A percentile compares a stretch with the other conserved stretches of the same genome.
These are phyloP conservation scores for Ophiostoma ips DNA, from an alignment of 2,329 filamentous ascomycete species.

Conservation along the genomic window DNA sequence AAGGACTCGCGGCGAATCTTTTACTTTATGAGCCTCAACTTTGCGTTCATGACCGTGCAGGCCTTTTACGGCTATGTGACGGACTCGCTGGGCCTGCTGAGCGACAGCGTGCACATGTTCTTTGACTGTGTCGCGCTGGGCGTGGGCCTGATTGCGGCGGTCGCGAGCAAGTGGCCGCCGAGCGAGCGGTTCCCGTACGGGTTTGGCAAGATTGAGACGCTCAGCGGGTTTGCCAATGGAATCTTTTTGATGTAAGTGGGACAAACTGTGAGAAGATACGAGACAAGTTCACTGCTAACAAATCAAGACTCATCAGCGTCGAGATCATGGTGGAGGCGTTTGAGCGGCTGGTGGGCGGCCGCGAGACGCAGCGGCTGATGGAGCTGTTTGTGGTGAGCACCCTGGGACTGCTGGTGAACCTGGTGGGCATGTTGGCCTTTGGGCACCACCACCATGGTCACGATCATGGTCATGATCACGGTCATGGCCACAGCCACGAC, in stretches of 20 bases:
- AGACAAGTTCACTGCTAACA: too few species aligned
- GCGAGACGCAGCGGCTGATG: slow-evolving; percentile 66
- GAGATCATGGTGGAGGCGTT: slow-evolving; percentile 94
- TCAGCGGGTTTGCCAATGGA: slow-evolving; percentile 93
- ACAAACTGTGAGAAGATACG: too few species aligned
- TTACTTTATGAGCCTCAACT: slow-evolving; percentile 96
- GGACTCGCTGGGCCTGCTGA: slow-evolving; percentile 85
- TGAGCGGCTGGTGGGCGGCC: slow-evolving; percentile 72
- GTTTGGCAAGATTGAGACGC: slow-evolving; percentile 89
- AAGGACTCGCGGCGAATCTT: slow-evolving; percentile 91
- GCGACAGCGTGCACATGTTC: slow-evolving; percentile 98
- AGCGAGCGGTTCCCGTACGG: slow-evolving; percentile 85
- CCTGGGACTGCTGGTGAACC: slow-evolving; percentile 74
- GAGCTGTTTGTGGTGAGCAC: slow-evolving; percentile 84
- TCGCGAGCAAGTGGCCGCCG: slow-evolving; percentile 93
- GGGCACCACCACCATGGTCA: slow-evolving; percentile 50
- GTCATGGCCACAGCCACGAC: slow-evolving; percentile 20
- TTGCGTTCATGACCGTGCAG: slow-evolving; percentile 88
- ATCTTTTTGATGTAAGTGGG: slow-evolving; percentile 69
- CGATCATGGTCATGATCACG: slow-evolving; percentile 21
- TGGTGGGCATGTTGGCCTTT: slow-evolving; percentile 83
- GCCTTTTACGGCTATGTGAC: slow-evolving; percentile 89
- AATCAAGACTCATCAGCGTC: slow-evolving; percentile 83
- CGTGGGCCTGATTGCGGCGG: slow-evolving; percentile 79
- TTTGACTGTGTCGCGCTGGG: slow-evolving; percentile 91